These are phyloP conservation scores for Stephanodiscus triporus DNA, from an alignment of 108 stramenopile species.

Conservation along the genomic window DNA sequence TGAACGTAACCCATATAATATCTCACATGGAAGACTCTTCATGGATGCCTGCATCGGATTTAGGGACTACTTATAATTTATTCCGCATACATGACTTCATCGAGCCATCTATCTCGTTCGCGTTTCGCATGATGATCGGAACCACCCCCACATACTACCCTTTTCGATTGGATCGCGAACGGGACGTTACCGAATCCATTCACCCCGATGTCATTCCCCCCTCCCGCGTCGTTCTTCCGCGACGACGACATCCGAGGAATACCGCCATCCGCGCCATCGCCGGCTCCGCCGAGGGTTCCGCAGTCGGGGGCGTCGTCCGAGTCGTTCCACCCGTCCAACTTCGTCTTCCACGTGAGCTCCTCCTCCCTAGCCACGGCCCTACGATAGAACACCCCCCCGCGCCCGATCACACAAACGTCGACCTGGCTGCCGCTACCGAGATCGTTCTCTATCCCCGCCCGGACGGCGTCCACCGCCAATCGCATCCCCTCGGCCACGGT, in stretches of 20 bases:
- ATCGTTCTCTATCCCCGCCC: conserved; percentile 85
- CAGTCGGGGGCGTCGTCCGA: conserved; percentile 6
- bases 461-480: conserved; percentile 65
- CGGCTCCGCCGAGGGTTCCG: not conserved
- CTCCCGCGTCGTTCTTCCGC: not conserved
- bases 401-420: conserved; percentile 57
- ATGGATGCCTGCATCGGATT: too few relatives aligned
- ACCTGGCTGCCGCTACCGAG: conserved; percentile 85
- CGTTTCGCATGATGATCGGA: not conserved
- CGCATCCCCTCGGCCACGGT: conserved; percentile 60
- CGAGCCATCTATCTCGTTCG: not conserved
- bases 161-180: conserved; percentile 57
- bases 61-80: too few relatives aligned
- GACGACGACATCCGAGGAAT: not conserved
- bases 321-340: not conserved
- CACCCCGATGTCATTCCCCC: conserved; percentile 34
- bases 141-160: conserved; percentile 38
- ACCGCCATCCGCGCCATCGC: not conserved
- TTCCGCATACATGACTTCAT: too few relatives aligned
- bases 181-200: conserved; percentile 88
- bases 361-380: conserved; percentile 43
- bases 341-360: conserved; percentile 23
- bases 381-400: conserved; percentile 38
- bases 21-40: too few relatives aligned
- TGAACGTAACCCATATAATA: too few relatives aligned